phyloP scores from a whole-genome alignment of 176 grass and related monocot species.

The Musa acuminata region DNA sequence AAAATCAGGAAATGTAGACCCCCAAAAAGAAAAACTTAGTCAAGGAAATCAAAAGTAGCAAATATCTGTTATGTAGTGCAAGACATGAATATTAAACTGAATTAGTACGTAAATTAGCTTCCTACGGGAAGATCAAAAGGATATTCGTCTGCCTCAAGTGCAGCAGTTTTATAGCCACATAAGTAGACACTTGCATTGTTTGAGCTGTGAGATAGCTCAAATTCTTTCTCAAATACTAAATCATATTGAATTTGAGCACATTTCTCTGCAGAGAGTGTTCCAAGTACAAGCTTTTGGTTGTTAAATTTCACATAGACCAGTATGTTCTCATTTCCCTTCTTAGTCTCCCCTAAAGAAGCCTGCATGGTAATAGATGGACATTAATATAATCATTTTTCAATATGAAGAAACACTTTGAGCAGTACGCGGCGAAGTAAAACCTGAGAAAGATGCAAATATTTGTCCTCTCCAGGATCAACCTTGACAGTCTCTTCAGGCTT shows the following conservation, averaged over 20 bases:
- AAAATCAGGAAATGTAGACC: no score
- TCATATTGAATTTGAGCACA: constrained; percentile 56
- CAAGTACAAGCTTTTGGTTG: constrained; percentile 50
- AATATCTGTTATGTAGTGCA: background rate
- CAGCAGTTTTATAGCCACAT: constrained; percentile 55
- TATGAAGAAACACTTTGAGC: background rate
- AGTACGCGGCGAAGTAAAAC: constrained; percentile 6
- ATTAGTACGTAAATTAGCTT: constrained; percentile 13
- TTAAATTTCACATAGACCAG: constrained; percentile 42
- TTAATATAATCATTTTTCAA: background rate
- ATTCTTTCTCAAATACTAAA: constrained; percentile 73
- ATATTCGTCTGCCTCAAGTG: constrained; percentile 44
- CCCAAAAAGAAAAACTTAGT: background rate
- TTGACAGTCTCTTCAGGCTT: constrained; percentile 60
- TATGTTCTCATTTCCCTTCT: constrained; percentile 46
- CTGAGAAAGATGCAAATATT: constrained; percentile 77
- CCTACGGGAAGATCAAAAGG: constrained; percentile 25
- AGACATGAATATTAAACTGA: background rate
- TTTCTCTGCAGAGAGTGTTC: constrained; percentile 51
- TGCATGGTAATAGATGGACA: constrained; percentile 14
- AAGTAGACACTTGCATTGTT: constrained; percentile 58
- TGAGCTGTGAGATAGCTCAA: constrained; percentile 73
- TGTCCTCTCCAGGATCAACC: constrained; percentile 42
- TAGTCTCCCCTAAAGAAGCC: constrained; percentile 59
- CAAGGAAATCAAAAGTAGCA: background rate